Base-by-base conservation (phyloP, 75 land plant species). In the Isoetes taiwanensis region DNA sequence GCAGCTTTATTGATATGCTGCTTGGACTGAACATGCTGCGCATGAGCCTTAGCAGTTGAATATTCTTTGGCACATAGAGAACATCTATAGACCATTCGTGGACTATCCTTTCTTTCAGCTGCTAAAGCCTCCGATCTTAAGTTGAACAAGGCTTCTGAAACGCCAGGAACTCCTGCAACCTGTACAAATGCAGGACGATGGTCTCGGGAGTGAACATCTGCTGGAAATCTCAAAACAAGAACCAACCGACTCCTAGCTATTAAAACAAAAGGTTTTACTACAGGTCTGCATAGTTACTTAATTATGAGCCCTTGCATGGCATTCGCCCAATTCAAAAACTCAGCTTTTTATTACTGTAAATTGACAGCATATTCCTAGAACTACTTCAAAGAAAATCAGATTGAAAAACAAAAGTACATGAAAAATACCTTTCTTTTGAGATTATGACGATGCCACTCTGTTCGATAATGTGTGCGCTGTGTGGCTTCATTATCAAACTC, bases 401-500 rank as follows among this genome's bases (percentile, higher is more conserved):
- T 24, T 4, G 20, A 4, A 1, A 26, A 25, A 41, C 16, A 3
- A 17, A 43, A 37, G 0, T 23, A 25, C 14, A 11, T 14, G 4
- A 28, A 29, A 25, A 19, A 17, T 21, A 82, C 94, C 94, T 91
- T 91, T 43, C 97, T 68, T 33, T 81, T 74, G 69, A 91, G 88
- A 54, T 91, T 91, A 75, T 91, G 85, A 32, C 87, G 94, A 64
- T 91, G 97, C 97, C 97, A 91, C 61, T 91, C 97, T 46, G 97
- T 78, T 35, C 71, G 76, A 73, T 91, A 91, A 67, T 91, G 97
- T 54, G 74, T 54, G 71, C 73, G 82, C 64, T 78, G 97, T 57
- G 77, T 75, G 5, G 65, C 62, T 31, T 78, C 94, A 52, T 75
- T 80, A 0, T 53, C 41, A 68, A 91, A 83, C 54, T 83, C 85